Evolutionary conservation across 2,329 filamentous ascomycete genomes (phyloP).

Genomic region (Parasarocladium wereldwijsianum): DNA sequence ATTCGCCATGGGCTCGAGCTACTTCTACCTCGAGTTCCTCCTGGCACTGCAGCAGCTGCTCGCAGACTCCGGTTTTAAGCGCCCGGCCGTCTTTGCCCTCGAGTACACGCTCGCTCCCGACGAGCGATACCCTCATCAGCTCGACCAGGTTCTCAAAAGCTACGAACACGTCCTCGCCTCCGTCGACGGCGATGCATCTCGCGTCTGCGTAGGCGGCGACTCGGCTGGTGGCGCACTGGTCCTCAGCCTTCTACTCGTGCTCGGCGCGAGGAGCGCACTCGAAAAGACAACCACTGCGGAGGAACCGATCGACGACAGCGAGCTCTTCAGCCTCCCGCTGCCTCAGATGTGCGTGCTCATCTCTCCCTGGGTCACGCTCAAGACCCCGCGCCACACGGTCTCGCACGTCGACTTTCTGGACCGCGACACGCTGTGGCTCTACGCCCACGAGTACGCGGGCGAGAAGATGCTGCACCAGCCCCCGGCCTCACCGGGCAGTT

Average conservation of each 20-base stretch:
- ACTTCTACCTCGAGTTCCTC: constrained; percentile 78
- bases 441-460: constrained; percentile 54
- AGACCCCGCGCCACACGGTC: constrained; percentile 51
- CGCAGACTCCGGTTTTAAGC: constrained; percentile 48
- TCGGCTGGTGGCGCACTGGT: constrained; percentile 65
- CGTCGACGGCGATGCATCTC: constrained; percentile 36
- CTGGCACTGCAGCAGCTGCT: constrained; percentile 57
- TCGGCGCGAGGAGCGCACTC: constrained; percentile 26
- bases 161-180: constrained; percentile 55
- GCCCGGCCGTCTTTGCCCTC: constrained; percentile 65
- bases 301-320: constrained; percentile 4
- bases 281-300: constrained; percentile 9
- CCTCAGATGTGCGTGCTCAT: constrained; percentile 52
- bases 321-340: constrained; percentile 14
- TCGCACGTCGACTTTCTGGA: constrained; percentile 67
- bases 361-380: constrained; percentile 66
- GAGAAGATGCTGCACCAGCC: constrained; percentile 17
- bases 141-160: constrained; percentile 53
- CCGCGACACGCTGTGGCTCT: constrained; percentile 47
- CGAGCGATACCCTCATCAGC: constrained; percentile 55
- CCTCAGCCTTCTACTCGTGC: constrained; percentile 55
- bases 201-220: constrained; percentile 61
- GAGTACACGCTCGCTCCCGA: constrained; percentile 74
- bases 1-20: constrained; percentile 67
- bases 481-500: constrained; percentile 51